Percentiles rank a stretch among this genome's conserved stretches.
phyloP scores from a whole-genome alignment of 805 yeast genomes.

The Saturnispora sanitii region DNA sequence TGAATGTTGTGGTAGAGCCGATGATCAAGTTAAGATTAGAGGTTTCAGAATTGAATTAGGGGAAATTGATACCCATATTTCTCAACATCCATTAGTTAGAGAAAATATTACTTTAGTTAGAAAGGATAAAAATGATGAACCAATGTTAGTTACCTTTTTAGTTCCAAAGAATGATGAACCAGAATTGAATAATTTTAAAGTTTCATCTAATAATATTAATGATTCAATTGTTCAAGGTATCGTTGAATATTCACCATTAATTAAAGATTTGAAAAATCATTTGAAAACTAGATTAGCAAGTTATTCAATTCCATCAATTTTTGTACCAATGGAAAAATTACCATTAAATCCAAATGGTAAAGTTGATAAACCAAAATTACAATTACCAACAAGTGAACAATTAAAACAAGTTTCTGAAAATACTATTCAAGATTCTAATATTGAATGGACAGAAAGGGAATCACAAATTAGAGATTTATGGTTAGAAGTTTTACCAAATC shows the following conservation, averaged over 20 bases:
- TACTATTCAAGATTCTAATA: conserved; percentile 33
- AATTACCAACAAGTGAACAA: conserved; percentile 88
- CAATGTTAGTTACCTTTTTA: conserved; percentile 80
- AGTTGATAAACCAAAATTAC: conserved; percentile 93
- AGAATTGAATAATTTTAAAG: conserved; percentile 40
- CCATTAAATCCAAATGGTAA: conserved; percentile 98
- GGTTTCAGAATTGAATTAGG: conserved; percentile 98
- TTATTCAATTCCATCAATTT: conserved; percentile 86
- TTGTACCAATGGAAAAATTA: conserved; percentile 75
- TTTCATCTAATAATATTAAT: conserved; percentile 35
- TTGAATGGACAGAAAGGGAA: conserved; percentile 56
- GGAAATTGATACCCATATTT: conserved; percentile 93
- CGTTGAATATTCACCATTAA: conserved; percentile 62
- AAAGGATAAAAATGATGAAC: conserved; percentile 88
- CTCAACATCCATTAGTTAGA: conserved; percentile 86
- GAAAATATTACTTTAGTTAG: conserved; percentile 89
- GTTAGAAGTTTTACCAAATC: conserved; percentile 75
- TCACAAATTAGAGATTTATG: conserved; percentile 68
- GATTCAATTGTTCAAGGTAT: conserved; percentile 74
- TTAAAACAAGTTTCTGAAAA: conserved; percentile 60
- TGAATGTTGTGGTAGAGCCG: conserved; percentile 98
- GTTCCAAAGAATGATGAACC: conserved; percentile 61
- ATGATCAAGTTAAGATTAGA: conserved; percentile 95
- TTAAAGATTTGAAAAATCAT: conserved; percentile 71
- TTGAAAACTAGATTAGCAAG: conserved; percentile 83